Percentiles rank a stretch among this genome's conserved stretches.
Evolutionary conservation across 116 monocot species (phyloP).

Genomic region (Phalaenopsis hybrid): DNA sequence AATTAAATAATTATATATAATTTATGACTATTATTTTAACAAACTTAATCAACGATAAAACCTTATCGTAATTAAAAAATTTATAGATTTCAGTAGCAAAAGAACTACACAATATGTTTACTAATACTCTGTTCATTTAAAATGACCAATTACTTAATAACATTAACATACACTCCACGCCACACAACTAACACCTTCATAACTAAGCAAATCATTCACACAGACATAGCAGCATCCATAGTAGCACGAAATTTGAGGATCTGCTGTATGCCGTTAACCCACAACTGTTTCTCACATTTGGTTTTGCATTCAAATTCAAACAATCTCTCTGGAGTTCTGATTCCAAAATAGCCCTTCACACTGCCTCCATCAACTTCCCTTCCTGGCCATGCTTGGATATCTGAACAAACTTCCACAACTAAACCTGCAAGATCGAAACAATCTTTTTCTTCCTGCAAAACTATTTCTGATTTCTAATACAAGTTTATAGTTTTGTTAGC

Average conservation of each 20-base stretch:
- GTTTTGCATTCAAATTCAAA: constrained; percentile 49
- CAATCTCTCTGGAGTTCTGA: constrained; percentile 42
- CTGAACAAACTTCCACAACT: constrained; percentile 26
- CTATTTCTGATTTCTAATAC: too few relatives aligned
- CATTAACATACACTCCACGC: not conserved
- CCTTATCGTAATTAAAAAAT: too few relatives aligned
- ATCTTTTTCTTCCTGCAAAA: not conserved
- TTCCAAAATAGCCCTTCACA: constrained; percentile 37
- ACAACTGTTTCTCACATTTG: constrained; percentile 23
- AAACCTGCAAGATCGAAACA: constrained; percentile 20
- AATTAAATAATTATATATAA: too few relatives aligned
- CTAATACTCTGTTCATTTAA: too few relatives aligned
- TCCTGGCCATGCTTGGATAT: constrained; percentile 40
- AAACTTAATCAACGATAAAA: too few relatives aligned
- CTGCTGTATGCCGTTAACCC: constrained; percentile 37
- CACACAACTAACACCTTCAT: not conserved
- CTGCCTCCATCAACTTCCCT: constrained; percentile 26
- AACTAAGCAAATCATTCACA: constrained; percentile 13
- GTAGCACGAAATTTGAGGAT: constrained; percentile 22
- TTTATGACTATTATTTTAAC: too few relatives aligned
- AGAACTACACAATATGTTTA: too few relatives aligned
- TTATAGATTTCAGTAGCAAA: too few relatives aligned
- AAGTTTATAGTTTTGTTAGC: not conserved
- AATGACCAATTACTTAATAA: not conserved
- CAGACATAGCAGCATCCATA: constrained; percentile 13